Evolutionary conservation across 2,329 filamentous ascomycete species (phyloP), one percentile per base, ranked within the genome.

Genomic region (Venturiaceae sp.): DNA sequence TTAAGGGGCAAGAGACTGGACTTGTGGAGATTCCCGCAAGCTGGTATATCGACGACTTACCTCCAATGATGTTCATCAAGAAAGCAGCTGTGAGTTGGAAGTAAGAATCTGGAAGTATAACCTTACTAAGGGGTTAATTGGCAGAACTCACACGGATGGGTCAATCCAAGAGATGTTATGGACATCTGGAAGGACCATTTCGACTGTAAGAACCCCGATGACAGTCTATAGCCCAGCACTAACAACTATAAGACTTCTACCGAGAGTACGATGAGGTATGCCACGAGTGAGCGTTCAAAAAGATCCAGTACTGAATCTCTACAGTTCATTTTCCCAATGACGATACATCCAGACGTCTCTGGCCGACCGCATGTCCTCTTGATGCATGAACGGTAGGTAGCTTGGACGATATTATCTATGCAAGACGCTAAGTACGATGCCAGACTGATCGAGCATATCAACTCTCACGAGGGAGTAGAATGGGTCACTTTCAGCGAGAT

Each of bases 271-370:
- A 90, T 64, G 84, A 88, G n/a, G n/a, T n/a, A n/a, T n/a, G n/a
- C n/a, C n/a, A n/a, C n/a, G n/a, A n/a, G n/a, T n/a, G n/a, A n/a
- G n/a, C n/a, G n/a, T n/a, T n/a, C n/a, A n/a, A n/a, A n/a, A n/a
- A n/a, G n/a, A n/a, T n/a, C n/a, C n/a, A n/a, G n/a, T n/a, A n/a
- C n/a, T n/a, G n/a, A n/a, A n/a, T n/a, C n/a, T n/a, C n/a, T n/a
- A n/a, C n/a, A n/a, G 64, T 90, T 90, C 62, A 80, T 89, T 57
- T 90, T 90, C 64, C 86, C 87, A 0, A 86, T 90, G 70, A 90
- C 87, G 0, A 85, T 90, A 34, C 87, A 90, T 68, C 87, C 87
- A 0, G 87, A 90, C 64, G 70, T 59, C 16, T 57, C 52, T 16
- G 87, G 87, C 0, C 77, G 86, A n/a, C 87, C 87, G 0, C 87